phyloP scores from a whole-genome alignment of 2,329 filamentous ascomycete species.

The Colletotrichum kahawae region DNA sequence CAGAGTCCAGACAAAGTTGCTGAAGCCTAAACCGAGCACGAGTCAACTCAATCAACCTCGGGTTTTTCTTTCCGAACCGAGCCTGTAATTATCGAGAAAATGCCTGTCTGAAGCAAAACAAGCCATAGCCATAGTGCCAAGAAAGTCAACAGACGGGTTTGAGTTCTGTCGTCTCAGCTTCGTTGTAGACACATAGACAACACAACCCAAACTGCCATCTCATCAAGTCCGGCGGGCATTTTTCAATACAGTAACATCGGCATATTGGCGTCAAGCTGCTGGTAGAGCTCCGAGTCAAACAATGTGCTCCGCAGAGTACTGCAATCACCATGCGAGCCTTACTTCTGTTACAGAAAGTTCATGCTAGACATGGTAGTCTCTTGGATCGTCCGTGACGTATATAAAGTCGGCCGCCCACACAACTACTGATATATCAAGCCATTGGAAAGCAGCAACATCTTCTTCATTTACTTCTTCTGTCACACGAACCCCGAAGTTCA shows the following conservation, averaged over 20 bases:
- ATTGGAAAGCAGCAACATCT: neutral
- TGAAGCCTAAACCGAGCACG: neutral
- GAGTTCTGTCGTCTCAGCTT: neutral
- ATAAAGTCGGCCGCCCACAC: neutral
- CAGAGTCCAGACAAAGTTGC: neutral
- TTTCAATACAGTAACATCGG: neutral
- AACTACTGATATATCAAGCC: rapidly evolving
- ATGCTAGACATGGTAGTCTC: neutral
- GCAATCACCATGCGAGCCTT: neutral
- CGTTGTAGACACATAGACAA: neutral
- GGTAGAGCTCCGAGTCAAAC: neutral
- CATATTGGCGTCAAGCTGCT: neutral
- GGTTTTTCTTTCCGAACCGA: neutral
- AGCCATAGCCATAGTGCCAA: neutral
- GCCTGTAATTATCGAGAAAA: neutral
- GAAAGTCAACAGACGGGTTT: neutral
- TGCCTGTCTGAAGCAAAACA: neutral
- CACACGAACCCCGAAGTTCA: neutral
- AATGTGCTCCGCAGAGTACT: neutral
- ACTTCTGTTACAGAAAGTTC: neutral
- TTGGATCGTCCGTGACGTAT: neutral
- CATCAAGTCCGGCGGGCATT: neutral
- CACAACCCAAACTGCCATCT: neutral
- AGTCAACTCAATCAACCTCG: neutral
- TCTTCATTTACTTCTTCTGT: neutral